Evolutionary conservation across 2,329 filamentous ascomycete species (phyloP).

Genomic region (Pezicula carpinea): DNA sequence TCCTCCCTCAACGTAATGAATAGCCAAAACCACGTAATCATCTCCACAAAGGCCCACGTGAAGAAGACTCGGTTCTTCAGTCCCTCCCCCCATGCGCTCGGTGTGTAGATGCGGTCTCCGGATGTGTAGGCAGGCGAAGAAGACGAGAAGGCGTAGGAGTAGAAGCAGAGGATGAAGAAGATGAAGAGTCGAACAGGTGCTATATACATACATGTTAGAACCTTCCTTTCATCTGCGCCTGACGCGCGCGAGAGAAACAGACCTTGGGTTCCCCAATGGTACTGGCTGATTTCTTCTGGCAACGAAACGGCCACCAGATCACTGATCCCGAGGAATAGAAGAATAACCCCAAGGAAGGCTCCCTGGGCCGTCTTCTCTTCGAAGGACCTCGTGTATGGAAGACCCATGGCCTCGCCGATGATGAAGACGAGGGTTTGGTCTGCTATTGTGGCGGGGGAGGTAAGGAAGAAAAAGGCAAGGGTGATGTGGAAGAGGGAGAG

Average conservation of each 20-base stretch:
- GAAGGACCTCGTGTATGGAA: slow-evolving; percentile 66
- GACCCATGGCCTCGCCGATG: slow-evolving; percentile 76
- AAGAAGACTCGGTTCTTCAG: slow-evolving; percentile 84
- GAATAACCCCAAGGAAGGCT: slow-evolving; percentile 66
- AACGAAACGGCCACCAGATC: slow-evolving; percentile 64
- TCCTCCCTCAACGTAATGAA: slow-evolving; percentile 69
- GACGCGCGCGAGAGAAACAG: slow-evolving; percentile 56
- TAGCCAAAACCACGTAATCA: slow-evolving; percentile 83
- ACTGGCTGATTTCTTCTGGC: slow-evolving; percentile 59
- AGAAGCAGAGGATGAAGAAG: slow-evolving; percentile 56
- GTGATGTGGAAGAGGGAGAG: slow-evolving; percentile 82
- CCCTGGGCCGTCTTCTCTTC: slow-evolving; percentile 65
- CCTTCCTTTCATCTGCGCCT: background rate
- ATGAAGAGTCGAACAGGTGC: slow-evolving; percentile 62
- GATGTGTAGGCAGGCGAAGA: slow-evolving; percentile 44
- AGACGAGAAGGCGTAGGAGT: slow-evolving; percentile 57
- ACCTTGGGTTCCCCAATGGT: slow-evolving; percentile 63
- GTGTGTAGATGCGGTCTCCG: slow-evolving; percentile 31
- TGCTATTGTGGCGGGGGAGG: slow-evolving; percentile 64
- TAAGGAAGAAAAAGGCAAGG: slow-evolving; percentile 78
- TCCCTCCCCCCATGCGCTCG: slow-evolving; percentile 52
- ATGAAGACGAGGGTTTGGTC: slow-evolving; percentile 79
- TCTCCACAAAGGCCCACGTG: slow-evolving; percentile 78
- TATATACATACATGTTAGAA: slow-evolving; percentile 9
- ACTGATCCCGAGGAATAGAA: slow-evolving; percentile 54